Conservation (phyloP, 2,329 filamentous ascomycete genomes). For the Colletotrichum tamarilloi region DNA sequence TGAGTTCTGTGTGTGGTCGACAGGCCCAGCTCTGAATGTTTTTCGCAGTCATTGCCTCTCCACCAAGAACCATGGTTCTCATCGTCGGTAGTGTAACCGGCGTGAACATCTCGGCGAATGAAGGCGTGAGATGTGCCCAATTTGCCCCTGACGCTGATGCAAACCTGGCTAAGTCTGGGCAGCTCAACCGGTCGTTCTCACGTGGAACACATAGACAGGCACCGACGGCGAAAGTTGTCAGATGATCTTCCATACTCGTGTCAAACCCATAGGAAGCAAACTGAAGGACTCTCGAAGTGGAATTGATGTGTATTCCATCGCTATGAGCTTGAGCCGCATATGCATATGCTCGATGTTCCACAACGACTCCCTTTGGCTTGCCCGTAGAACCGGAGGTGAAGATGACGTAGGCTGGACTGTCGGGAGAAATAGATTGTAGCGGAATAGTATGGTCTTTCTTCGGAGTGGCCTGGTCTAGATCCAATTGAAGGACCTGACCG, state of each 20-base stretch:
- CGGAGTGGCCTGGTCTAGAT: not conserved
- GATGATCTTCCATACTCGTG: constrained; percentile 61
- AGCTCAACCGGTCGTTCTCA: constrained; percentile 56
- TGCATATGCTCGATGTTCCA: constrained; percentile 33
- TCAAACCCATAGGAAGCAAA: constrained; percentile 67
- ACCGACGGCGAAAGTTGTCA: constrained; percentile 65
- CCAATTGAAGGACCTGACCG: not conserved
- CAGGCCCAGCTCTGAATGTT: constrained; percentile 59
- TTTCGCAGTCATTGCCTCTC: constrained; percentile 62
- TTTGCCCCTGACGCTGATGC: constrained; percentile 46
- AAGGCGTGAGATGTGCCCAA: constrained; percentile 62
- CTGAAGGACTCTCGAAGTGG: constrained; percentile 43
- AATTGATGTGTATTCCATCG: not conserved
- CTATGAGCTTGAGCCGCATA: constrained; percentile 31
- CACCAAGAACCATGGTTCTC: constrained; percentile 58
- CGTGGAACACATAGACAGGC: constrained; percentile 70
- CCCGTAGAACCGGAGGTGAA: constrained; percentile 41
- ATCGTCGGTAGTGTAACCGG: constrained; percentile 55
- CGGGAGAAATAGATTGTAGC: not conserved
- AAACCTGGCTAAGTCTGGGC: constrained; percentile 42
- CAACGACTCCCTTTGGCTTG: constrained; percentile 37
- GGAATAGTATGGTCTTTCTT: no score
- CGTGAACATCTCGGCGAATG: constrained; percentile 58
- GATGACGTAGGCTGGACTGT: constrained; percentile 35
- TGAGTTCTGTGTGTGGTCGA: constrained; percentile 47